Evolutionary conservation across 1,139 yeast species (phyloP).

Genomic region (Candida pseudocylindracea): DNA sequence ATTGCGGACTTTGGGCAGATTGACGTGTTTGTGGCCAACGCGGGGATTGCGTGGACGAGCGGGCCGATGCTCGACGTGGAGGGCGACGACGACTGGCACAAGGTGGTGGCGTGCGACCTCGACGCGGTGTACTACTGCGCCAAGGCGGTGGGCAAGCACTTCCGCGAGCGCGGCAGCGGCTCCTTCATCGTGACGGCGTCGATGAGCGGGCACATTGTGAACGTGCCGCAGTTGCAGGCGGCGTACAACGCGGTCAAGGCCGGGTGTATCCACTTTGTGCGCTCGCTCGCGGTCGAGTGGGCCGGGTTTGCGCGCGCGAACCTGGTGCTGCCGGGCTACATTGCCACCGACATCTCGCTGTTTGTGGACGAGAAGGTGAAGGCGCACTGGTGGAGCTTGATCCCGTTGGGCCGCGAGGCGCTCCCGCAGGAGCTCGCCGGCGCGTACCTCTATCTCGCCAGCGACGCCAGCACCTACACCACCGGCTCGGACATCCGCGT

Average conservation of each 20-base stretch:
- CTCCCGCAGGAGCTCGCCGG: conserved; percentile 67
- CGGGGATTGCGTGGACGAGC: conserved; percentile 74
- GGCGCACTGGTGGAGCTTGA: conserved; percentile 36
- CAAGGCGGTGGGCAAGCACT: conserved; percentile 46
- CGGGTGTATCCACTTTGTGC: conserved; percentile 60
- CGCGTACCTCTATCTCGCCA: conserved; percentile 58
- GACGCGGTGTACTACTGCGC: conserved; percentile 64
- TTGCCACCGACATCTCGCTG: conserved; percentile 40
- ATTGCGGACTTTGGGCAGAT: conserved; percentile 52
- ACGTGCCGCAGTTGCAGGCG: conserved; percentile 67
- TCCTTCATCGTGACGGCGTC: conserved; percentile 63
- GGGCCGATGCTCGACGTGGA: conserved; percentile 41
- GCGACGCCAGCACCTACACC: conserved; percentile 36
- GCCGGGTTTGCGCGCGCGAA: conserved; percentile 60
- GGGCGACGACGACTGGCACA: conserved; percentile 16
- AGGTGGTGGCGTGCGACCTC: conserved; percentile 36
- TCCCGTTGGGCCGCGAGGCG: conserved; percentile 66
- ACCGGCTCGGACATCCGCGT: conserved; percentile 29
- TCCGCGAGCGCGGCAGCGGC: conserved; percentile 46
- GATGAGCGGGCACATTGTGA: conserved; percentile 70
- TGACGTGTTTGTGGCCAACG: conserved; percentile 77
- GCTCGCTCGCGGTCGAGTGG: conserved; percentile 72
- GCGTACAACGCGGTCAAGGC: conserved; percentile 80
- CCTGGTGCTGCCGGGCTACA: conserved; percentile 66
- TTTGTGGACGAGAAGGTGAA: conserved; percentile 23